Conservation (phyloP, 352 stramenopile species). For the Globisporangium megalacanthum region DNA sequence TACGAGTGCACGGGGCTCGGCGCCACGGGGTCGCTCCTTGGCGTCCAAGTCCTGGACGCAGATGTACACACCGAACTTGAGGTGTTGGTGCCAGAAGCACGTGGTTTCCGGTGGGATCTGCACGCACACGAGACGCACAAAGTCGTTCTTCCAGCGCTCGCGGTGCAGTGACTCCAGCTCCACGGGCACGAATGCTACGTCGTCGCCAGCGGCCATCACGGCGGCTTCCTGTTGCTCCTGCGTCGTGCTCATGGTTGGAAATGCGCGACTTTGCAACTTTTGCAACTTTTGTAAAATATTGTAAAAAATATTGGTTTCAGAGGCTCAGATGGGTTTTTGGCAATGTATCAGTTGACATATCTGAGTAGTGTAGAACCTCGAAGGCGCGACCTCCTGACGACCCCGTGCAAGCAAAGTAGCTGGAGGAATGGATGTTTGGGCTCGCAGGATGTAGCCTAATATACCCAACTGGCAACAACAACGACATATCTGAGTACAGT, state of each 20-base stretch:
- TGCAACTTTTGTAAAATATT: not conserved
- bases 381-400: too few relatives aligned
- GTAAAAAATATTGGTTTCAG: not conserved
- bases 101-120: conserved; percentile 31
- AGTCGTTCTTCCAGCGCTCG: conserved; percentile 32
- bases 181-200: conserved; percentile 31
- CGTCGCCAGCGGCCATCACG: not conserved
- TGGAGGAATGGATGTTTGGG: too few relatives aligned
- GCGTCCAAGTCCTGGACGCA: conserved; percentile 28
- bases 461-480: too few relatives aligned
- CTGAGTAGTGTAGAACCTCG: too few relatives aligned
- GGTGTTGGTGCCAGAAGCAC: conserved; percentile 41
- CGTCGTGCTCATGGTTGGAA: not conserved
- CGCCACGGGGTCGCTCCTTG: conserved; percentile 21
- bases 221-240: not conserved
- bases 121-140: conserved; percentile 27
- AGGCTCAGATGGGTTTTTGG: too few relatives aligned
- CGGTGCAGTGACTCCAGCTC: conserved; percentile 42
- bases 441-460: too few relatives aligned
- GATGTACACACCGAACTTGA: conserved; percentile 44
- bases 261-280: not conserved
- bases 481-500: too few relatives aligned
- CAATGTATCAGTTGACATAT: too few relatives aligned
- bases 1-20: conserved; percentile 17
- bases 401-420: too few relatives aligned